These are phyloP conservation scores for Termitomyces eurrhizus DNA, from an alignment of 768 basidiomycete genomes.

Conservation along the genomic window DNA sequence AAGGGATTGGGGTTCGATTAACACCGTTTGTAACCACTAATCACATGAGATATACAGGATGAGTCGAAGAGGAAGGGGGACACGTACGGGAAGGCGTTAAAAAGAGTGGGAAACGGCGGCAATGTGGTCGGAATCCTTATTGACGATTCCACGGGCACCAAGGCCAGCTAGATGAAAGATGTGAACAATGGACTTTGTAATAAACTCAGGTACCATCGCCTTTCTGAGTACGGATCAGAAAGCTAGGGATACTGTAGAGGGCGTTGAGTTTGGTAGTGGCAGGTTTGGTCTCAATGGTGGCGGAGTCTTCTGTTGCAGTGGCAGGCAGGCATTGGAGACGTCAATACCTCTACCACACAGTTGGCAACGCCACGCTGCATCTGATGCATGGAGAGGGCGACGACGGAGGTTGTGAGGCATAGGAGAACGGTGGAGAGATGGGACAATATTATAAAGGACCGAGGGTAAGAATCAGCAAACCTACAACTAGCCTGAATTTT, in stretches of 20 bases:
- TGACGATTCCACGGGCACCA: conserved; percentile 60
- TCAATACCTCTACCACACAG: conserved; percentile 25
- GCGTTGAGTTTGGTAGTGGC: conserved; percentile 2
- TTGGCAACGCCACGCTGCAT: conserved; percentile 39
- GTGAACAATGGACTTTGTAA: too few relatives aligned
- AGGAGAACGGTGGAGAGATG: conserved; percentile 15
- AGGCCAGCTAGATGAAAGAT: conserved; percentile 41
- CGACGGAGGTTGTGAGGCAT: conserved; percentile 31
- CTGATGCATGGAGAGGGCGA: conserved; percentile 39
- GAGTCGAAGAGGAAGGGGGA: background rate
- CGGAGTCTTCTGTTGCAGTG: conserved; percentile 4
- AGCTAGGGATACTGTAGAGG: conserved; percentile 27
- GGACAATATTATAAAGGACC: conserved; percentile 15
- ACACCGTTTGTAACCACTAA: conserved; percentile 48
- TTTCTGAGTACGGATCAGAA: conserved; percentile 41
- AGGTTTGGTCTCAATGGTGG: background rate
- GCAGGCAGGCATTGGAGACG: background rate
- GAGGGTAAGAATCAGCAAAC: background rate
- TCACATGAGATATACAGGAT: background rate
- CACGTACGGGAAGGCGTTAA: conserved; percentile 58
- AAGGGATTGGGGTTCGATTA: conserved; percentile 76
- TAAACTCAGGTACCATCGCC: conserved; percentile 43
- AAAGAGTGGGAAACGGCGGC: conserved; percentile 56
- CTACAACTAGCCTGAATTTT: background rate
- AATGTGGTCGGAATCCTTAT: conserved; percentile 47